Conservation (phyloP, 441 rosid species). For the Brassica balearica region DNA sequence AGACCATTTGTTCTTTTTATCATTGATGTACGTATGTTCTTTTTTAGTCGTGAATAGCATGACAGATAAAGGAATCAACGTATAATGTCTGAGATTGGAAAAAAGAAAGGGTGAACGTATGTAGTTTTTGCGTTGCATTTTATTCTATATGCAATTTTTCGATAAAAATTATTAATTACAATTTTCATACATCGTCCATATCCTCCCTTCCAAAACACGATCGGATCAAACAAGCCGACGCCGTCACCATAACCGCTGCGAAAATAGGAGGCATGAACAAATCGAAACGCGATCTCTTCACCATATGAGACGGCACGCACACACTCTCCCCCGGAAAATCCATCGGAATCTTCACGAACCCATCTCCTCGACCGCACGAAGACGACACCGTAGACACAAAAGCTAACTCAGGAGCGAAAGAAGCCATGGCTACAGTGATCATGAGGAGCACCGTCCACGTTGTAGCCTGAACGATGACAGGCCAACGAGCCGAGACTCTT, state of each 20-base stretch:
- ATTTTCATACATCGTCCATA: slow-evolving; percentile 5
- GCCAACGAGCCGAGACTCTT: slow-evolving; percentile 31
- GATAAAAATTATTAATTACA: neutral
- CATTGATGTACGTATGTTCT: neutral
- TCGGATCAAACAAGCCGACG: slow-evolving; percentile 57
- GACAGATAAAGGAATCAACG: neutral
- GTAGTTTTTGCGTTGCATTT: neutral
- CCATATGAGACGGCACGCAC: slow-evolving; percentile 53
- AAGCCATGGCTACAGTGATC: slow-evolving; percentile 50
- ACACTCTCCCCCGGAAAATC: slow-evolving; percentile 47
- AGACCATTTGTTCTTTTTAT: neutral
- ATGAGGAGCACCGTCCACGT: slow-evolving; percentile 55
- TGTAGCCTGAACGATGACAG: slow-evolving; percentile 40
- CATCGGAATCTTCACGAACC: slow-evolving; percentile 50
- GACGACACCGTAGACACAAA: slow-evolving; percentile 52
- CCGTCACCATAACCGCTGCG: slow-evolving; percentile 54
- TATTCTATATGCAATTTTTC: neutral
- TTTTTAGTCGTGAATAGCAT: neutral
- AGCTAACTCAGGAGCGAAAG: slow-evolving; percentile 54
- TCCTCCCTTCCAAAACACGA: slow-evolving; percentile 41
- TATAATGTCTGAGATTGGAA: neutral
- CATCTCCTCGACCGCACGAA: slow-evolving; percentile 37
- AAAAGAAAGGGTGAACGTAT: neutral
- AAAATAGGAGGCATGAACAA: slow-evolving; percentile 57
- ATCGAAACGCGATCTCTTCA: slow-evolving; percentile 54